Conservation (phyloP, 306 rosid species). For the Vigna unguiculata region DNA sequence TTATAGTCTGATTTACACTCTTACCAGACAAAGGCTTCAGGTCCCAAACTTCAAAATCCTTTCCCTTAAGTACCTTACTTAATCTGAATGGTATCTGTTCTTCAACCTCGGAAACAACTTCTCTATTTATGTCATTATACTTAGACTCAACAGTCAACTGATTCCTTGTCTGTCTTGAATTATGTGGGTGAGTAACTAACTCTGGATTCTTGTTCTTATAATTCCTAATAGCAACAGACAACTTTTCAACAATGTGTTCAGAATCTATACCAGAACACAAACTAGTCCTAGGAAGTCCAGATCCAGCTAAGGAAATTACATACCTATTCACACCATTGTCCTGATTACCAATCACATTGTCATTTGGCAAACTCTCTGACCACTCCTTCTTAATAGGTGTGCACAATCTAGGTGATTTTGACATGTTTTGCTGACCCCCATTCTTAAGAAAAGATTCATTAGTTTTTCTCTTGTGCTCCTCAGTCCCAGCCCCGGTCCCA, state of each 20-base stretch:
- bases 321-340: slow-evolving; percentile 48
- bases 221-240: slow-evolving; percentile 35
- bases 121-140: slow-evolving; percentile 44
- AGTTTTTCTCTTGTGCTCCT: slow-evolving; percentile 46
- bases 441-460: slow-evolving; percentile 44
- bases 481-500: slow-evolving; percentile 42
- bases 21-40: slow-evolving; percentile 43
- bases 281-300: slow-evolving; percentile 49
- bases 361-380: slow-evolving; percentile 45
- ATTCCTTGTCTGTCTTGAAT: slow-evolving; percentile 45
- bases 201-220: slow-evolving; percentile 32
- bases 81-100: slow-evolving; percentile 51
- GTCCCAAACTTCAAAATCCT: slow-evolving; percentile 43
- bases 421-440: slow-evolving; percentile 20
- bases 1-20: slow-evolving; percentile 41
- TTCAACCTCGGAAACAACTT: slow-evolving; percentile 37
- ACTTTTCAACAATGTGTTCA: slow-evolving; percentile 49
- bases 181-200: slow-evolving; percentile 36
- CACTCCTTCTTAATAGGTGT: slow-evolving; percentile 40
- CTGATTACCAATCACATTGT: slow-evolving; percentile 41
- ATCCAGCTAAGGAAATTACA: slow-evolving; percentile 51
- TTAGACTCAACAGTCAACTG: slow-evolving; percentile 47
- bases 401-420: slow-evolving; percentile 39
- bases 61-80: slow-evolving; percentile 50
- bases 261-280: slow-evolving; percentile 46